Percentiles rank a stretch among this genome's conserved stretches.
phyloP scores from a whole-genome alignment of 345 rosid genomes.

The Bruguiera sexangula region DNA sequence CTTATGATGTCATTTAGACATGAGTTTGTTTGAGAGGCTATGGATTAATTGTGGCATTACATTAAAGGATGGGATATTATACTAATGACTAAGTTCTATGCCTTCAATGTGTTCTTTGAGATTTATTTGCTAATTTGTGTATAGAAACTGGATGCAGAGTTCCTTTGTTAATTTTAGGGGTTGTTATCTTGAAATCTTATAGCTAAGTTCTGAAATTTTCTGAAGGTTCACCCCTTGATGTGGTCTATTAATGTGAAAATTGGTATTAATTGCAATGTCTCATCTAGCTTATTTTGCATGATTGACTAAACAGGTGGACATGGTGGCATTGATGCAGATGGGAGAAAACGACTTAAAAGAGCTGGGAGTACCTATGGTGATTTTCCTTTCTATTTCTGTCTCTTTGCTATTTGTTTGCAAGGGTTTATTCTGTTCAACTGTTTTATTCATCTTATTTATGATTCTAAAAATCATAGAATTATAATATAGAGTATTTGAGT shows the following conservation, averaged over 20 bases:
- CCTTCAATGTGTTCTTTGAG: not conserved
- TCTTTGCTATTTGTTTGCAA: not conserved
- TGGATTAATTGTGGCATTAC: not conserved
- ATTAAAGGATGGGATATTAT: too few relatives aligned
- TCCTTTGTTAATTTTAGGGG: not conserved
- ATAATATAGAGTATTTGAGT: not conserved
- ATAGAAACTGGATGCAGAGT: not conserved
- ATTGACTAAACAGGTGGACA: conserved; percentile 68
- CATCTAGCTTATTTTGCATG: conserved; percentile 9
- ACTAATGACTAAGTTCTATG: not conserved
- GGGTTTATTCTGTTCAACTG: not conserved
- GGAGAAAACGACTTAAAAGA: conserved; percentile 89
- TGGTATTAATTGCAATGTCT: not conserved
- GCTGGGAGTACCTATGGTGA: conserved; percentile 94
- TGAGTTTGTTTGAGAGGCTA: conserved; percentile 5
- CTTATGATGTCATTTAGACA: not conserved
- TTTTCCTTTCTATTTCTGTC: conserved; percentile 1
- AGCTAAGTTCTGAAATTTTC: not conserved
- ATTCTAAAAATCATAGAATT: not conserved
- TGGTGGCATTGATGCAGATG: conserved; percentile 89
- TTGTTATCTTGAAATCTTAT: not conserved
- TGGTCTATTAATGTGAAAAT: not conserved
- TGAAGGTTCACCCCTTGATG: not conserved
- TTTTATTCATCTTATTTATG: not conserved
- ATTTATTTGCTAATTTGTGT: not conserved